Evolutionary conservation across 768 basidiomycete genomes (phyloP).

Genomic region (Termitomyces sp.): DNA sequence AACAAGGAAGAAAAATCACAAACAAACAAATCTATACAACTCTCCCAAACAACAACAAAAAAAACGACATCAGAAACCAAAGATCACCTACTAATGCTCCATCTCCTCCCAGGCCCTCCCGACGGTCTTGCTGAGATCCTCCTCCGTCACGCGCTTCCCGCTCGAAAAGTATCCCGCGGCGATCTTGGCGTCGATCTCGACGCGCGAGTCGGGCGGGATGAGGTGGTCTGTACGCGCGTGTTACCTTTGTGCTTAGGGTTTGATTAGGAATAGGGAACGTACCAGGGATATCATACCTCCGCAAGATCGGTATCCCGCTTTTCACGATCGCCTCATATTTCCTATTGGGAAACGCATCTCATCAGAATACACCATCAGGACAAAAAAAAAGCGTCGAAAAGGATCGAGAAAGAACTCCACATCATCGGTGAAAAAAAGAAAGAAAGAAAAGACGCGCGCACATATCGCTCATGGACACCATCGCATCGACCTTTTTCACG

Average conservation of each 20-base stretch:
- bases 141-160: conserved; percentile 70
- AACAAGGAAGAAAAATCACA: too few species aligned
- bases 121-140: conserved; percentile 80
- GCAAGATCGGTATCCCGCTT: conserved; percentile 77
- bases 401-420: too few species aligned
- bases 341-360: too few species aligned
- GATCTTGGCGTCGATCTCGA: conserved; percentile 97
- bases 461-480: conserved; percentile 93
- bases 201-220: conserved; percentile 84
- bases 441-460: conserved; percentile 10
- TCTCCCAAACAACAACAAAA: too few species aligned
- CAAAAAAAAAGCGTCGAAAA: too few species aligned
- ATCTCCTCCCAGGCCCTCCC: conserved; percentile 90
- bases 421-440: too few species aligned
- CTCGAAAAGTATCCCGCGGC: conserved; percentile 90
- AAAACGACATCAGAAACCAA: too few species aligned
- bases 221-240: conserved; percentile 44
- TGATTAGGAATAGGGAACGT: neutral
- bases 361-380: too few species aligned
- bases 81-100: conserved; percentile 48
- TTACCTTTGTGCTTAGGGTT: too few species aligned
- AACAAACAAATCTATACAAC: too few species aligned
- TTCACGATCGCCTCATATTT: conserved; percentile 94
- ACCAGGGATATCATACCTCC: conserved; percentile 83
- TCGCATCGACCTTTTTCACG: conserved; percentile 80